Evolutionary conservation across 495 filamentous ascomycete genomes (phyloP).

Genomic region (Neurospora sp.): DNA sequence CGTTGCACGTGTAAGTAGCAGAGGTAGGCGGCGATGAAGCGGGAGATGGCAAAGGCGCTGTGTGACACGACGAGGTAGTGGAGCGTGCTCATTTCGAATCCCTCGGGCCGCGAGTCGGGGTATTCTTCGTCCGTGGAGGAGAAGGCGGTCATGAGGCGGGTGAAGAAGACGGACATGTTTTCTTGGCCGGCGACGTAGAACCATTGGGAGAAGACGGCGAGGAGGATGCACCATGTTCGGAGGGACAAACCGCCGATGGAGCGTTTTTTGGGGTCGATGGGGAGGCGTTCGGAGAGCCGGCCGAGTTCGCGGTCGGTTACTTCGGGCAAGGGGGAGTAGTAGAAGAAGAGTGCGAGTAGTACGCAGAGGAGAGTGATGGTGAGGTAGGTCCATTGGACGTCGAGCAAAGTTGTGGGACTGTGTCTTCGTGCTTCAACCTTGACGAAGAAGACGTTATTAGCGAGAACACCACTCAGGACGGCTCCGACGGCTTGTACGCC

Average conservation of each 20-base stretch:
- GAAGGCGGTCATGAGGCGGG: slow-evolving; percentile 27
- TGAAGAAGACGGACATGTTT: slow-evolving; percentile 58
- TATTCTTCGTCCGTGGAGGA: slow-evolving; percentile 12
- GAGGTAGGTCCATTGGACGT: slow-evolving; percentile 73
- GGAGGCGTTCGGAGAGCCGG: slow-evolving; percentile 29
- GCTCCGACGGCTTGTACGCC: slow-evolving; percentile 59
- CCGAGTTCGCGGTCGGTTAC: slow-evolving; percentile 42
- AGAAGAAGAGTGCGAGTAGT: slow-evolving; percentile 49
- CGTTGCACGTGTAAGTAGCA: slow-evolving; percentile 42
- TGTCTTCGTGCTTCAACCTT: slow-evolving; percentile 1
- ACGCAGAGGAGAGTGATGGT: slow-evolving; percentile 64
- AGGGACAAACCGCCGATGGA: slow-evolving; percentile 27
- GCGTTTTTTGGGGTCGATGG: slow-evolving; percentile 28
- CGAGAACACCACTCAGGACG: slow-evolving; percentile 56
- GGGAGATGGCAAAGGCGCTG: slow-evolving; percentile 35
- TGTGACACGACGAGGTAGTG: slow-evolving; percentile 40
- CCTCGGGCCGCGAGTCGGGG: slow-evolving; percentile 21
- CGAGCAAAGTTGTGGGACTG: slow-evolving; percentile 33
- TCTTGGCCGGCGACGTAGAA: slow-evolving; percentile 67
- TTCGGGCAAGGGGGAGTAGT: slow-evolving; percentile 47
- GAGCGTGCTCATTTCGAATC: slow-evolving; percentile 47
- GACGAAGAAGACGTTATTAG: slow-evolving; percentile 57
- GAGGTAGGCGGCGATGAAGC: slow-evolving; percentile 36
- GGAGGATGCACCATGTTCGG: slow-evolving; percentile 38
- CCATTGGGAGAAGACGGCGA: slow-evolving; percentile 62